A percentile compares a stretch with the other conserved stretches of the same genome.
These are phyloP conservation scores for Saccharomycopsis phalli DNA, from an alignment of 1,139 yeast species.

Conservation along the genomic window DNA sequence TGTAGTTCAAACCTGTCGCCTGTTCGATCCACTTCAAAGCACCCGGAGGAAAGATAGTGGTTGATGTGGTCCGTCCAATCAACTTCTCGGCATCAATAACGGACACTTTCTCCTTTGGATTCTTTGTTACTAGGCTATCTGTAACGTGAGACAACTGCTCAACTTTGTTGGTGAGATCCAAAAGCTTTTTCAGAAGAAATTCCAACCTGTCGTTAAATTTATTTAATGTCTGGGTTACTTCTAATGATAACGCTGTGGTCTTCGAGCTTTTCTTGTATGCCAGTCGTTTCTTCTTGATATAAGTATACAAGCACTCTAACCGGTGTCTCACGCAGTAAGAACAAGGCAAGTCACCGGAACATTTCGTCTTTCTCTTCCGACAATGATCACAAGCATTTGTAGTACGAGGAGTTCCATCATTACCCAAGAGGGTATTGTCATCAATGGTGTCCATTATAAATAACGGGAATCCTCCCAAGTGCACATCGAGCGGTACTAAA, in stretches of 20 bases:
- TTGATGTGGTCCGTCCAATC: conserved; percentile 1
- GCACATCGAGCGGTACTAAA: no score
- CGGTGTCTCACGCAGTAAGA: not conserved
- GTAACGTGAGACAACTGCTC: not conserved
- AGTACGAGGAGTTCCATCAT: not conserved
- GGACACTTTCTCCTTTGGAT: not conserved
- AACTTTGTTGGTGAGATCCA: not conserved
- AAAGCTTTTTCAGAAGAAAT: not conserved
- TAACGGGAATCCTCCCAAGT: no score
- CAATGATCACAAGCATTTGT: conserved; percentile 6
- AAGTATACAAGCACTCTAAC: conserved; percentile 1
- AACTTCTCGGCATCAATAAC: not conserved
- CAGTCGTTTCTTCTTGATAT: conserved; percentile 4
- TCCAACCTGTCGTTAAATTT: not conserved
- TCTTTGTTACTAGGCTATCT: not conserved
- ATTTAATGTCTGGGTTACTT: not conserved
- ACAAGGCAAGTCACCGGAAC: conserved; percentile 4
- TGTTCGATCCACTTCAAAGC: conserved; percentile 15
- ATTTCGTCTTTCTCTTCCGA: conserved; percentile 8
- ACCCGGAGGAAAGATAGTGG: conserved; percentile 10
- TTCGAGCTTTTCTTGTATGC: conserved; percentile 1
- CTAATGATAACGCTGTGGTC: not conserved
- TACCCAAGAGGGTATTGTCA: no score
- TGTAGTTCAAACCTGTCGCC: conserved; percentile 11
- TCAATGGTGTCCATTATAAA: no score